Evolutionary conservation across 2,329 filamentous ascomycete species (phyloP).

Genomic region (Davidsoniella virescens): DNA sequence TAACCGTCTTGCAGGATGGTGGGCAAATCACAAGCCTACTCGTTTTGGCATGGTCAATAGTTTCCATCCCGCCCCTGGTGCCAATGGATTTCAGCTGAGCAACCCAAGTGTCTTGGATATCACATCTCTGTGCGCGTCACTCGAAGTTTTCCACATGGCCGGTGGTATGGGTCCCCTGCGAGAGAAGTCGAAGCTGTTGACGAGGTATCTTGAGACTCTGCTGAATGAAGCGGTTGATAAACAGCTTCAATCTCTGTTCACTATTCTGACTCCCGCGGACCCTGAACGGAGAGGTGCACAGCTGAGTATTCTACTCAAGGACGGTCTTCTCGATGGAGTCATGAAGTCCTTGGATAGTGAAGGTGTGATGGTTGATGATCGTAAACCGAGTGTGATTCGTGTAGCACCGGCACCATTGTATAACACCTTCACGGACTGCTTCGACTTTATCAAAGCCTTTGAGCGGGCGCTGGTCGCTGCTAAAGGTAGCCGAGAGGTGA

Average conservation of each 20-base stretch:
- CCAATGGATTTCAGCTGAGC: constrained; percentile 67
- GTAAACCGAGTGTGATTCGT: constrained; percentile 64
- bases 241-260: constrained; percentile 24
- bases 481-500: neutral
- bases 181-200: constrained; percentile 49
- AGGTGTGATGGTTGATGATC: constrained; percentile 62
- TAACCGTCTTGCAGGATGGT: constrained; percentile 67
- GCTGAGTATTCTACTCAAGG: constrained; percentile 49
- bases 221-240: constrained; percentile 24
- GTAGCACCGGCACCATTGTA: constrained; percentile 69
- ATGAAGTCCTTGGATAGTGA: constrained; percentile 43
- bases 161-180: constrained; percentile 45
- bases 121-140: constrained; percentile 50
- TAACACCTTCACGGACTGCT: constrained; percentile 52
- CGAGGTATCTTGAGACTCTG: constrained; percentile 53
- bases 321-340: constrained; percentile 43
- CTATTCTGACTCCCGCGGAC: constrained; percentile 48
- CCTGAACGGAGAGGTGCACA: constrained; percentile 56
- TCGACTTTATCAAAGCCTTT: constrained; percentile 19
- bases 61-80: constrained; percentile 63
- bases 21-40: constrained; percentile 61
- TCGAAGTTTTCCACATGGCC: constrained; percentile 53
- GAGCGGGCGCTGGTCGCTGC: constrained; percentile 15
- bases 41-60: constrained; percentile 73
- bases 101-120: constrained; percentile 62